Base-by-base conservation (phyloP, 2,329 filamentous ascomycete species). In the Seiridium cupressi region DNA sequence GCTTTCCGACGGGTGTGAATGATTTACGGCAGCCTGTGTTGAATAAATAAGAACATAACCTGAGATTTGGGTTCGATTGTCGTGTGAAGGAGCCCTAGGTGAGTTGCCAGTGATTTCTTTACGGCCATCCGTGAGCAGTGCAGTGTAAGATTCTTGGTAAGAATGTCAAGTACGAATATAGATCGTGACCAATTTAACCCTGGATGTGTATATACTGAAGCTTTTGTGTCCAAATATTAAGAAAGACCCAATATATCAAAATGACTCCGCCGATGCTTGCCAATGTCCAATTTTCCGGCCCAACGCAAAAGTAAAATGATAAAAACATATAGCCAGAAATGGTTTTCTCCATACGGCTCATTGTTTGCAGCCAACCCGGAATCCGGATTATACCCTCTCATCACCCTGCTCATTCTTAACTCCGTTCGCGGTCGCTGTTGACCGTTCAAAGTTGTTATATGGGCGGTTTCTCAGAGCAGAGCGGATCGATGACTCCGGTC, bases 401-500 rank as follows among this genome's bases (percentile, higher is more conserved):
- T 48, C 46, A 31, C 46, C 46, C 46, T 48, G 8, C 46, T 48
- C 46, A 18, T 48, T 9, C 46, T 9, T 7, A n/a, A 31, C 13
- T 10, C 51, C 51, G 10, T 55, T 42, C 1, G 51, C 36, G 44
- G 51, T 55, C n/a, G n/a, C 9, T 3, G 13, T 55, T 3, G 51
- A 44, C 34, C 51, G 51, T 18, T 55, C 51, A 44, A 55, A 55
- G 51, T 55, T 55, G 51, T 46, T 44, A 34, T 67, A 57, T 3
- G 71, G 71, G 8, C 71, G 60, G 44, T 71, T 68, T 38, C 64
- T 62, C 46, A 73, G 55, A 13, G 68, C 66, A 5, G 61, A 53
- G 7, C 69, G 68, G 57, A 73, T 69, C 10, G 65, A 63, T 6
- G 51, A 46, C 62, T 72, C 70, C 42, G 69, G 63, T n/a, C 71